Evolutionary conservation across 768 basidiomycete genomes (phyloP).

Genomic region (Leccinum olivaceopallidum): DNA sequence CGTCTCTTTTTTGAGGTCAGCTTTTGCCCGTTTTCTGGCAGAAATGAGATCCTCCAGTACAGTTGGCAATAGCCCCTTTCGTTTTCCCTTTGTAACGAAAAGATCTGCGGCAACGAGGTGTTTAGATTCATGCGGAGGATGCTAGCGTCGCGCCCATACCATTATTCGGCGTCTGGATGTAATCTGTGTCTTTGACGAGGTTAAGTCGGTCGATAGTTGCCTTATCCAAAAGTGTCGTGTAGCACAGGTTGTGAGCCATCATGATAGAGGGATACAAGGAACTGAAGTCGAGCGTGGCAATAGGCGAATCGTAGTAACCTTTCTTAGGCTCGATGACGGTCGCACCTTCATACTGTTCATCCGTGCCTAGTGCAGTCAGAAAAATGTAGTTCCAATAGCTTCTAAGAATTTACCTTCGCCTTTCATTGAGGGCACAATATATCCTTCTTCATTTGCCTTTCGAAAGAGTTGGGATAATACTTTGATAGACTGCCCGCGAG

Average conservation of each 20-base stretch:
- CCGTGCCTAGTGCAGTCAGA: slow-evolving; percentile 55
- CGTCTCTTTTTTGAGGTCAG: slow-evolving; percentile 93
- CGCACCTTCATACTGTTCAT: slow-evolving; percentile 98
- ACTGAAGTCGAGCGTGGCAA: slow-evolving; percentile 98
- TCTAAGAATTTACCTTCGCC: slow-evolving; percentile 62
- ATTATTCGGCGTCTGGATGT: slow-evolving; percentile 93
- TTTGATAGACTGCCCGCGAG: slow-evolving; percentile 98
- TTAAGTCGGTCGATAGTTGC: slow-evolving; percentile 71
- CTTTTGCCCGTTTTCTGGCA: slow-evolving; percentile 93
- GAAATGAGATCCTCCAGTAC: slow-evolving; percentile 92
- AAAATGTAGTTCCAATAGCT: background rate
- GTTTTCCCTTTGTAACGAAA: slow-evolving; percentile 68
- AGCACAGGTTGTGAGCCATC: slow-evolving; percentile 99
- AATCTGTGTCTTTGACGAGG: slow-evolving; percentile 84
- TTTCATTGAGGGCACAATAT: slow-evolving; percentile 84
- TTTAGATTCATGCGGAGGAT: background rate
- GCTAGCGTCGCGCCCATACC: slow-evolving; percentile 46
- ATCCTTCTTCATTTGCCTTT: slow-evolving; percentile 88
- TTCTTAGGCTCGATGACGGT: slow-evolving; percentile 97
- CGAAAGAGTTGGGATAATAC: slow-evolving; percentile 95
- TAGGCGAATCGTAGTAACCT: slow-evolving; percentile 95
- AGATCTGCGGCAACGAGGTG: slow-evolving; percentile 55
- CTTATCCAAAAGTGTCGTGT: slow-evolving; percentile 92
- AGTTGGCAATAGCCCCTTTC: slow-evolving; percentile 90
- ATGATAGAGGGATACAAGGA: slow-evolving; percentile 99